Evolutionary conservation across 2,329 filamentous ascomycete genomes (phyloP).

Genomic region (Fusarium secorum): DNA sequence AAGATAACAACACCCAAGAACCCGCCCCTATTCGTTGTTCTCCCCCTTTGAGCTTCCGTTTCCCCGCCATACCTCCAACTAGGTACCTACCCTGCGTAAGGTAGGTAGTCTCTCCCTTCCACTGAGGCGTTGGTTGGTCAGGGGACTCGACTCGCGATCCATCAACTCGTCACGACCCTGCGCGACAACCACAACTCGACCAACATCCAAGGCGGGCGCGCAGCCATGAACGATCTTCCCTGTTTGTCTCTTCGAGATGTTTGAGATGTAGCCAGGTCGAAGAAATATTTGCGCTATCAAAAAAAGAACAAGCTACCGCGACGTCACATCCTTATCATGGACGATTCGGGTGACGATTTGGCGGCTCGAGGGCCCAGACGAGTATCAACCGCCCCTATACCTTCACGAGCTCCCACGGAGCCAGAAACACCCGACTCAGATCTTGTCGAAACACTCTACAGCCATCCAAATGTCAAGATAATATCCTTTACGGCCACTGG

Average conservation of each 20-base stretch:
- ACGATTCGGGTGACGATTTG: conserved; percentile 25
- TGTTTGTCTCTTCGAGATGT: conserved; percentile 34
- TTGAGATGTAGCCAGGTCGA: conserved; percentile 29
- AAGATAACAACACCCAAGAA: neutral
- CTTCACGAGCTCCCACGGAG: conserved; percentile 34
- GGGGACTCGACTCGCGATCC: conserved; percentile 8
- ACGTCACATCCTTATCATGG: conserved; percentile 29
- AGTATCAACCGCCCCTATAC: conserved; percentile 51
- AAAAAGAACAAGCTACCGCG: conserved; percentile 4
- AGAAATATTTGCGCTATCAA: conserved; percentile 18
- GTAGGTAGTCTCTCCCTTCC: conserved; percentile 16
- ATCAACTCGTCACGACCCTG: conserved; percentile 1
- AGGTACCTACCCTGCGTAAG: neutral
- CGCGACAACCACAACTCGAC: conserved; percentile 4
- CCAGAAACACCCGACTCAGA: conserved; percentile 35
- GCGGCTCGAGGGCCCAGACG: conserved; percentile 45
- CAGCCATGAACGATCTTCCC: conserved; percentile 32
- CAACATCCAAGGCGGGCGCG: conserved; percentile 30
- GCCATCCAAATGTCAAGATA: conserved; percentile 76
- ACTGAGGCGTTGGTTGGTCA: conserved; percentile 19
- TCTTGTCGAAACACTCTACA: conserved; percentile 74
- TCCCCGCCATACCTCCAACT: neutral
- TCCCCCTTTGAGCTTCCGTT: neutral
- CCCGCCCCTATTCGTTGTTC: neutral
- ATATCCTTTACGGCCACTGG: conserved; percentile 58